Conservation (phyloP, 805 yeast genomes). For the Brettanomyces bruxellensis region DNA sequence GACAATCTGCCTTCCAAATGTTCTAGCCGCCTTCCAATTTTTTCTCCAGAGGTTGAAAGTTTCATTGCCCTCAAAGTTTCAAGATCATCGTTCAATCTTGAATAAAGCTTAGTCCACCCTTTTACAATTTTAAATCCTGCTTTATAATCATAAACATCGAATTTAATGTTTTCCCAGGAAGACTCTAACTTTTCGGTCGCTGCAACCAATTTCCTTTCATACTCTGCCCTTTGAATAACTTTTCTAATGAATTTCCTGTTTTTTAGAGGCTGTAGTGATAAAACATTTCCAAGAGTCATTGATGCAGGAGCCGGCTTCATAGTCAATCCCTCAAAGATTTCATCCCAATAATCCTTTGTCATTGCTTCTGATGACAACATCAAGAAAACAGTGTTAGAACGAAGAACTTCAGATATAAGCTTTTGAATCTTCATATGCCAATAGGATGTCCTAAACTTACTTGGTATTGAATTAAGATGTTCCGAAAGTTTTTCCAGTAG, state of each 20-base stretch:
- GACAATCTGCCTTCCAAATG: slow-evolving; percentile 51
- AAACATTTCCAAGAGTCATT: slow-evolving; percentile 48
- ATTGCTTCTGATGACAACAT: slow-evolving; percentile 49
- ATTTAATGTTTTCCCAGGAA: slow-evolving; percentile 50
- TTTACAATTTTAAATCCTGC: slow-evolving; percentile 47
- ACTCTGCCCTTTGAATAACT: slow-evolving; percentile 54
- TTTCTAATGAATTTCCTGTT: slow-evolving; percentile 39
- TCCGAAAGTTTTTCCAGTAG: slow-evolving; percentile 42
- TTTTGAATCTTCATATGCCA: slow-evolving; percentile 56
- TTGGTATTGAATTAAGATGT: slow-evolving; percentile 43
- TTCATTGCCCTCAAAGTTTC: slow-evolving; percentile 61
- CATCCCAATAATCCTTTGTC: slow-evolving; percentile 60
- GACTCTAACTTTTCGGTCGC: slow-evolving; percentile 28
- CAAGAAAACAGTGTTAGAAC: slow-evolving; percentile 29
- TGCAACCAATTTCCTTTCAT: slow-evolving; percentile 59
- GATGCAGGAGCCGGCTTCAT: slow-evolving; percentile 10
- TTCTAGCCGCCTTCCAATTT: slow-evolving; percentile 49
- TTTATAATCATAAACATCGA: slow-evolving; percentile 46
- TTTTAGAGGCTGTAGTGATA: slow-evolving; percentile 41
- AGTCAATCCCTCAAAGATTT: slow-evolving; percentile 28
- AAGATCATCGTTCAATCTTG: slow-evolving; percentile 50
- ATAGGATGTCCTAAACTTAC: slow-evolving; percentile 52
- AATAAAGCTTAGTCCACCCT: slow-evolving; percentile 60
- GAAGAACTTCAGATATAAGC: slow-evolving; percentile 31
- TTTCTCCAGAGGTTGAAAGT: slow-evolving; percentile 49